A percentile compares a stretch with the other conserved stretches of the same genome.
Evolutionary conservation across 2,329 filamentous ascomycete genomes (phyloP).

Genomic region (Xylariales sp.): DNA sequence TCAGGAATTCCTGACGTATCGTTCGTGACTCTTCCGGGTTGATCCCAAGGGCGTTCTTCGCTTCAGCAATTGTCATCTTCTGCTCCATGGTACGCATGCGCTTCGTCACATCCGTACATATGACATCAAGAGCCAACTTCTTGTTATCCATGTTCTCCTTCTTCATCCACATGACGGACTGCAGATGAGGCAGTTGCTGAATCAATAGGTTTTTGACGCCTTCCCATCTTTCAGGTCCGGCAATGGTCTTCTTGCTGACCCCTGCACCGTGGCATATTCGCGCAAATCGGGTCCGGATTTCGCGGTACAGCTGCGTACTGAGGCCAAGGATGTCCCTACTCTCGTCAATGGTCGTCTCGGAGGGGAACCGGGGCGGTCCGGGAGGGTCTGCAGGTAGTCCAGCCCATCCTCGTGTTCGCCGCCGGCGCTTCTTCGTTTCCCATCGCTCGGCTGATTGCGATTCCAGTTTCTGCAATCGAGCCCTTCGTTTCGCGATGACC

Average conservation of each 20-base stretch:
- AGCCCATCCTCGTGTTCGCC: slow-evolving; percentile 63
- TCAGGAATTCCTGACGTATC: slow-evolving; percentile 61
- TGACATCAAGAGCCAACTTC: slow-evolving; percentile 67
- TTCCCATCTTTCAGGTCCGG: slow-evolving; percentile 70
- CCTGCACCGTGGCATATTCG: slow-evolving; percentile 62
- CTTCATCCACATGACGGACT: slow-evolving; percentile 54
- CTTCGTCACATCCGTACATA: slow-evolving; percentile 80
- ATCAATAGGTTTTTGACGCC: slow-evolving; percentile 64
- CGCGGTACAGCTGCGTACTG: slow-evolving; percentile 57
- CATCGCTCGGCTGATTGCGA: slow-evolving; percentile 58
- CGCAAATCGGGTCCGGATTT: slow-evolving; percentile 63
- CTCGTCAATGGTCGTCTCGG: slow-evolving; percentile 77
- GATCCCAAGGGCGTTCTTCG: slow-evolving; percentile 55
- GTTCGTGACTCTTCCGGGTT: slow-evolving; percentile 47
- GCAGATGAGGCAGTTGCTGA: slow-evolving; percentile 58
- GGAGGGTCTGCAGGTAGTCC: slow-evolving; percentile 63
- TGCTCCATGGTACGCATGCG: slow-evolving; percentile 61
- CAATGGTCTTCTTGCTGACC: slow-evolving; percentile 71
- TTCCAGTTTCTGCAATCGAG: slow-evolving; percentile 50
- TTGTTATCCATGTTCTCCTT: slow-evolving; percentile 56
- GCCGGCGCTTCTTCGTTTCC: slow-evolving; percentile 60
- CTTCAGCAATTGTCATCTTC: slow-evolving; percentile 68
- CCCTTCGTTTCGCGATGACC: slow-evolving; percentile 46
- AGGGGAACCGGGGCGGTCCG: slow-evolving; percentile 69
- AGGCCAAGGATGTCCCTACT: slow-evolving; percentile 66